phyloP scores from a whole-genome alignment of 2,329 filamentous ascomycete species.

The Cryphonectria carpinicola region DNA sequence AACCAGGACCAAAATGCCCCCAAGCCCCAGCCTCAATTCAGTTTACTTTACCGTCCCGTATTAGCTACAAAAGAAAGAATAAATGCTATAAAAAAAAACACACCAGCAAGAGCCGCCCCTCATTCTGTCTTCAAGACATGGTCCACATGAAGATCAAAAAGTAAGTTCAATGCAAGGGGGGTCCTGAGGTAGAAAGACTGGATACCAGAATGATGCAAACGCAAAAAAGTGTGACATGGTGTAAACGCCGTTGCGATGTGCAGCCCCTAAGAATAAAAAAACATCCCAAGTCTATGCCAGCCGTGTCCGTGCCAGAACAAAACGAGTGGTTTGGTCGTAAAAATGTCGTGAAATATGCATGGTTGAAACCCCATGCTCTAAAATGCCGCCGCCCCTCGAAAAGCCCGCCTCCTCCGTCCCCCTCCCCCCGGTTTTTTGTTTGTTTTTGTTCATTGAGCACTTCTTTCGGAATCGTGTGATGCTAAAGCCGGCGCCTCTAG shows the following conservation, averaged over 20 bases:
- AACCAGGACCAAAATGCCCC: neutral
- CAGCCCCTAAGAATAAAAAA: slow-evolving; percentile 10
- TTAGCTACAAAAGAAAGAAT: slow-evolving; percentile 18
- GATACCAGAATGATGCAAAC: slow-evolving; percentile 28
- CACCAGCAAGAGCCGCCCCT: neutral
- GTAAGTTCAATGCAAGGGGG: slow-evolving; percentile 22
- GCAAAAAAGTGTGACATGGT: slow-evolving; percentile 10
- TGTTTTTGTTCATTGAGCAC: neutral
- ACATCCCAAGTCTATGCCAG: slow-evolving; percentile 27
- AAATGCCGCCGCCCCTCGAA: neutral
- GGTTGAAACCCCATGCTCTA: neutral
- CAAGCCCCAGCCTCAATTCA: neutral
- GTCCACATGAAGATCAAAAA: slow-evolving; percentile 18
- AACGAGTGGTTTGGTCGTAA: slow-evolving; percentile 9
- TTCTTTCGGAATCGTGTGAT: neutral
- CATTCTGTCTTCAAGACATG: slow-evolving; percentile 2
- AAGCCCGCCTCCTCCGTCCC: too few relatives aligned
- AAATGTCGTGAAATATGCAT: slow-evolving; percentile 9
- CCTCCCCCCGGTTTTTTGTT: neutral
- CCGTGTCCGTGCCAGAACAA: slow-evolving; percentile 17
- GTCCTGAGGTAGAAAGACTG: slow-evolving; percentile 20
- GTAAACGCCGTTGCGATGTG: slow-evolving; percentile 27
- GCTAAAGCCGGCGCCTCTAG: slow-evolving; percentile 43
- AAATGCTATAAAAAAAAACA: neutral
- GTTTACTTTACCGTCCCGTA: slow-evolving; percentile 3